These are phyloP conservation scores for Rauvolfia tetraphylla DNA, from an alignment of 257 asterid species.

Conservation along the genomic window DNA sequence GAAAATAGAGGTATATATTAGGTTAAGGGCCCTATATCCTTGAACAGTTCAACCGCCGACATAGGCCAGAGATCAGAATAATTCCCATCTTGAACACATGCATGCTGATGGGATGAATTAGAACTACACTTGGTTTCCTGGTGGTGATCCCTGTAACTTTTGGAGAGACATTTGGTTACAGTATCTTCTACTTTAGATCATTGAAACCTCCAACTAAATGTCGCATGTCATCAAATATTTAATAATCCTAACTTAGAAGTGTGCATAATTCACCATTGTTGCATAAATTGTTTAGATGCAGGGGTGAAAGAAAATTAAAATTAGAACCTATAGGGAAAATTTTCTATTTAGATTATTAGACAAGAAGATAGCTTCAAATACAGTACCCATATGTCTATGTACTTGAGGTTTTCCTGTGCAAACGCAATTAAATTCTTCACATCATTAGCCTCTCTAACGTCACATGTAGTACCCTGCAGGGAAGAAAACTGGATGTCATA, in stretches of 20 bases:
- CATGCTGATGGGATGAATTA: background rate
- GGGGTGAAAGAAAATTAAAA: background rate
- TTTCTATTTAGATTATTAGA: background rate
- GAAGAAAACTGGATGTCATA: conserved; percentile 8
- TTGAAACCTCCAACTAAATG: background rate
- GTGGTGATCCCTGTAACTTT: background rate
- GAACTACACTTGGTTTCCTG: background rate
- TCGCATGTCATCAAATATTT: background rate
- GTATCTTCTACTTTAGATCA: background rate
- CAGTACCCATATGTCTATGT: conserved; percentile 89
- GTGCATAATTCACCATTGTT: background rate
- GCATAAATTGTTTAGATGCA: background rate
- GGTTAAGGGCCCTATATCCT: background rate
- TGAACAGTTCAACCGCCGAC: background rate
- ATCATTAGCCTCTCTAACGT: conserved; percentile 65
- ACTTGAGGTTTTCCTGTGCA: conserved; percentile 62
- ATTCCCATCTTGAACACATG: background rate
- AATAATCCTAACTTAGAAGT: background rate
- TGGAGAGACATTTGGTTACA: background rate
- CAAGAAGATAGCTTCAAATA: conserved; percentile 13
- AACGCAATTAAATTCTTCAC: conserved; percentile 76
- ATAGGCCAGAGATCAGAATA: background rate
- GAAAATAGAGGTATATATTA: no score
- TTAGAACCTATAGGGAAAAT: background rate
- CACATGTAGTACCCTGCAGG: conserved; percentile 88